A percentile compares a stretch with the other conserved stretches of the same genome.
Evolutionary conservation across 805 yeast genomes (phyloP).

Genomic region (Ogataea nitratoaversa): DNA sequence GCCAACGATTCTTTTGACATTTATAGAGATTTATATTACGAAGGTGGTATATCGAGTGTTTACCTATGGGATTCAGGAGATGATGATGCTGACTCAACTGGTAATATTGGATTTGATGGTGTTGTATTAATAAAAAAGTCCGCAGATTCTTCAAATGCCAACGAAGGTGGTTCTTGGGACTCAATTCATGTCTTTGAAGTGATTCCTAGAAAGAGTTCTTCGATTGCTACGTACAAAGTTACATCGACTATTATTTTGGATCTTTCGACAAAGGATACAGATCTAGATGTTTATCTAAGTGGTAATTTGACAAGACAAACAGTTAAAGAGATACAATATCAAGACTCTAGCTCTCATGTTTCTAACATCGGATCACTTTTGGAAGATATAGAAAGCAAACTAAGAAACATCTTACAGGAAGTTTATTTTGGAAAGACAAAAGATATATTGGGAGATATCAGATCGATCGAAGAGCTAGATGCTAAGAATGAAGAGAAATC

Average conservation of each 20-base stretch:
- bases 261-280: conserved; percentile 37
- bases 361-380: conserved; percentile 80
- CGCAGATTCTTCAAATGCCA: conserved; percentile 38
- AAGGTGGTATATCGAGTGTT: conserved; percentile 87
- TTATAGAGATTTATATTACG: conserved; percentile 90
- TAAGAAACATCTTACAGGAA: conserved; percentile 84
- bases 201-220: conserved; percentile 31
- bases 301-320: conserved; percentile 87
- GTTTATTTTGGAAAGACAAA: conserved; percentile 94
- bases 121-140: conserved; percentile 79
- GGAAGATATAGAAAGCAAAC: conserved; percentile 83
- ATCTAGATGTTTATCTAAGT: conserved; percentile 46
- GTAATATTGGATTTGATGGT: conserved; percentile 76
- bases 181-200: conserved; percentile 90
- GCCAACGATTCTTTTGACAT: conserved; percentile 91
- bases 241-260: conserved; percentile 88
- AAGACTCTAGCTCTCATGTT: conserved; percentile 63
- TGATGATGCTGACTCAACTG: conserved; percentile 39
- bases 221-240: conserved; percentile 53
- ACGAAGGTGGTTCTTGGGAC: conserved; percentile 70
- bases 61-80: conserved; percentile 88
- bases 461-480: conserved; percentile 39
- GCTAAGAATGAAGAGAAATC: conserved; percentile 34
- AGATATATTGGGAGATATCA: conserved; percentile 73
- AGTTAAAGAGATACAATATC: conserved; percentile 47